Percentiles rank a stretch among this genome's conserved stretches.
phyloP scores from a whole-genome alignment of 192 early-diverging fungal species.

The Mortierella alpina region DNA sequence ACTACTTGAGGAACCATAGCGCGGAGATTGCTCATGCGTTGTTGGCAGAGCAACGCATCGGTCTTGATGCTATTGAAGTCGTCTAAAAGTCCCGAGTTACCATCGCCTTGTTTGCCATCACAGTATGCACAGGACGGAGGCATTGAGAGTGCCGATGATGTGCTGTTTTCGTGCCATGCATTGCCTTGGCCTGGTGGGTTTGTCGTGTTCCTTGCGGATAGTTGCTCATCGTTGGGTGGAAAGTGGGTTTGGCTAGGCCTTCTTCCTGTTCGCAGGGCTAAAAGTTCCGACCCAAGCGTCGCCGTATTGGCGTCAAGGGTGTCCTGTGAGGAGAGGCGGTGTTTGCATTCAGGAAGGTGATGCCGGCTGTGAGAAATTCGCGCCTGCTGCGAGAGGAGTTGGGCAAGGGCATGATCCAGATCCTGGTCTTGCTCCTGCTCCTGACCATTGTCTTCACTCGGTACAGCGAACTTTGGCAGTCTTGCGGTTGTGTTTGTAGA shows the following conservation, averaged over 20 bases:
- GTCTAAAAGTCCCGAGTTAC: conserved; percentile 5
- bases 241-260: no score
- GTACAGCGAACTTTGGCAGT: conserved; percentile 15
- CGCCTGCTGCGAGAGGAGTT: no score
- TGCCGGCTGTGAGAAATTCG: no score
- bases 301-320: no score
- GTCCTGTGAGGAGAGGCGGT: no score
- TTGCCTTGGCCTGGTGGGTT: neutral
- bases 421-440: no score
- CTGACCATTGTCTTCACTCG: no score
- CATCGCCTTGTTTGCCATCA: conserved; percentile 15
- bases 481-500: neutral
- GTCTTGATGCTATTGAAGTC: neutral
- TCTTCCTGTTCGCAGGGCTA: no score
- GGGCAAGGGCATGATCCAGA: no score
- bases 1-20: conserved; percentile 18
- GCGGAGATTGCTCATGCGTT: conserved; percentile 6
- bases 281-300: no score
- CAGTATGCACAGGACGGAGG: conserved; percentile 24
- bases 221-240: no score
- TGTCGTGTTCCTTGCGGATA: neutral
- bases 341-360: no score
- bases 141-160: neutral
- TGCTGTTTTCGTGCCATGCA: neutral
- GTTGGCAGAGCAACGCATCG: neutral